Evolutionary conservation across 768 basidiomycete species (phyloP).

Genomic region (Lenzites betulinus): DNA sequence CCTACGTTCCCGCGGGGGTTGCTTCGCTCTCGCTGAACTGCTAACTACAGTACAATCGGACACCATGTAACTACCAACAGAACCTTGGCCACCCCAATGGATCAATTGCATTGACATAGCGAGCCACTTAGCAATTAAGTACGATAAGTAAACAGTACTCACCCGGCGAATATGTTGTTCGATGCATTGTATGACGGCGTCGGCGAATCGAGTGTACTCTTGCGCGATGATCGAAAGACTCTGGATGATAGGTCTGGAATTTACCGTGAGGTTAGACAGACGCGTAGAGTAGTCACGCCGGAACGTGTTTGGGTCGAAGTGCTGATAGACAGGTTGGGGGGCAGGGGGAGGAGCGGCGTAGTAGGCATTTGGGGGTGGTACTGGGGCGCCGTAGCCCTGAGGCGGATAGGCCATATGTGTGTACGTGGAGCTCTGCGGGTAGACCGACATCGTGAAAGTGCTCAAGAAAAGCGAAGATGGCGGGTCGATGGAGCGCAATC

Average conservation of each 20-base stretch:
- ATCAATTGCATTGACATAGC: neutral
- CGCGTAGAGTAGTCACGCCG: constrained; percentile 76
- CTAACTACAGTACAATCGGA: constrained; percentile 41
- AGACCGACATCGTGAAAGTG: constrained; percentile 35
- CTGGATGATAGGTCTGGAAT: constrained; percentile 94
- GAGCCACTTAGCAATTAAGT: constrained; percentile 16
- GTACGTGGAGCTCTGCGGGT: constrained; percentile 56
- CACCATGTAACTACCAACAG: constrained; percentile 5
- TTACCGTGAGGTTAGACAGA: constrained; percentile 84
- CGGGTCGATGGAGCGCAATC: neutral
- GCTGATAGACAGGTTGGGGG: constrained; percentile 44
- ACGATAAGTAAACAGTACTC: constrained; percentile 49
- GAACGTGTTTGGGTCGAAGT: constrained; percentile 69
- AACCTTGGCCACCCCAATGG: no score
- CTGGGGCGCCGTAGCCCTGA: constrained; percentile 44
- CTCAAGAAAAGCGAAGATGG: constrained; percentile 4
- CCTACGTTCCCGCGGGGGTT: constrained; percentile 25
- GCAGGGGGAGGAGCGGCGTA: constrained; percentile 52
- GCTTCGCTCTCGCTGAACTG: constrained; percentile 47
- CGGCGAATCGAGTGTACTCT: constrained; percentile 76
- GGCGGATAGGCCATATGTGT: constrained; percentile 55
- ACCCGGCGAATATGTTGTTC: constrained; percentile 87
- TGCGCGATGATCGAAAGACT: constrained; percentile 90
- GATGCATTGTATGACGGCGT: constrained; percentile 78
- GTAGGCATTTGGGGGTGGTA: constrained; percentile 32